Conservation (phyloP, 257 asterid genomes). For the Lavandula angustifolia region DNA sequence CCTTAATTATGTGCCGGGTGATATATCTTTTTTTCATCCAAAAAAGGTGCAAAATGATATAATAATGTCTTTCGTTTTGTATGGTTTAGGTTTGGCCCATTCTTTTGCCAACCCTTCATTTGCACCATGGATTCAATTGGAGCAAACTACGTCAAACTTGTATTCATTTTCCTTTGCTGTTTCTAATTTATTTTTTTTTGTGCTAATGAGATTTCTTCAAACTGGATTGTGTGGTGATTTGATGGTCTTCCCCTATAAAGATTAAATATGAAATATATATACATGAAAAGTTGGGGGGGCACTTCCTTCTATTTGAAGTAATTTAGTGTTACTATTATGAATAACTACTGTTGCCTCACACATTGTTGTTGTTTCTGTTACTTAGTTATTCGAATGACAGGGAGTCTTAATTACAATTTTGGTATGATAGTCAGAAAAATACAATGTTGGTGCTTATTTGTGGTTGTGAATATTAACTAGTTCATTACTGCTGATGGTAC, state of each 20-base stretch:
- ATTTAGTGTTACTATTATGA: background rate
- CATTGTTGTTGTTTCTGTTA: background rate
- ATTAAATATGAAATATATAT: background rate
- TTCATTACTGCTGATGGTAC: conserved; percentile 6
- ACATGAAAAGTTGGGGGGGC: background rate
- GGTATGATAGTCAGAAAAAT: background rate
- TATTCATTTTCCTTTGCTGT: conserved; percentile 16
- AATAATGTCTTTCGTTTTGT: conserved; percentile 8
- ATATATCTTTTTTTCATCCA: background rate
- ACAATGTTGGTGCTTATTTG: background rate
- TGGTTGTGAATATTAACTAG: background rate
- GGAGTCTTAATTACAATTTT: background rate
- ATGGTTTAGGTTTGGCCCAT: conserved; percentile 82
- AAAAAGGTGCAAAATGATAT: conserved; percentile 13
- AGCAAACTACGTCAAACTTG: conserved; percentile 66
- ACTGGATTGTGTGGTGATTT: conserved; percentile 12
- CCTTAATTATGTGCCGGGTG: too few species aligned
- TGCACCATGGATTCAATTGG: conserved; percentile 98
- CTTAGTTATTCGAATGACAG: background rate
- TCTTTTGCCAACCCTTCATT: conserved; percentile 95
- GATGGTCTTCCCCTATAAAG: conserved; percentile 7
- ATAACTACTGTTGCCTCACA: background rate
- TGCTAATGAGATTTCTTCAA: conserved; percentile 11
- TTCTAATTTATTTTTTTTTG: conserved; percentile 4
- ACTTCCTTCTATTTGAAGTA: background rate